phyloP scores from a whole-genome alignment of 2,329 filamentous ascomycete species.

The Fusarium redolens region DNA sequence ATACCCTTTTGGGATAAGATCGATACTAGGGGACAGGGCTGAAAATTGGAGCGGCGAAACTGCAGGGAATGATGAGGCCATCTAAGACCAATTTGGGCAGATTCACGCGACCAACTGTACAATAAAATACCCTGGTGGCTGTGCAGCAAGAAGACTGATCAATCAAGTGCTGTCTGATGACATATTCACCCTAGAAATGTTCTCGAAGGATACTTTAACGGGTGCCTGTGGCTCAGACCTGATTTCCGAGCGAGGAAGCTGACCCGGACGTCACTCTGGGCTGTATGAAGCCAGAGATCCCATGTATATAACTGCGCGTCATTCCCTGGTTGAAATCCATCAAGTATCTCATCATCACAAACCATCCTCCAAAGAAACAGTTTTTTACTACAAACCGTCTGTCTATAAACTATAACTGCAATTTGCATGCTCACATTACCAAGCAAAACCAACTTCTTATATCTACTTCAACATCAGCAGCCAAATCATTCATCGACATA shows the following conservation, averaged over 20 bases:
- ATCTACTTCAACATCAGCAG: not conserved
- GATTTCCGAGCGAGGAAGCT: not conserved
- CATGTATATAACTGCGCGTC: not conserved
- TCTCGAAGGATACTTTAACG: not conserved
- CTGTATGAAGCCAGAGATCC: not conserved
- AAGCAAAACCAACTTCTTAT: not conserved
- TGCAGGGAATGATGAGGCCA: not conserved
- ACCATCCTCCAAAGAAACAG: not conserved
- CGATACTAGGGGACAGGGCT: not conserved
- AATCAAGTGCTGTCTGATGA: not conserved
- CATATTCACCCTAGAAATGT: not conserved
- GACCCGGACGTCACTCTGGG: not conserved
- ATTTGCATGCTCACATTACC: not conserved
- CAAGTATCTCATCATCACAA: not conserved
- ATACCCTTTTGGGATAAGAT: not conserved
- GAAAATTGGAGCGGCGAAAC: not conserved
- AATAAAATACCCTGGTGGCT: not conserved
- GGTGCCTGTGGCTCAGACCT: not conserved
- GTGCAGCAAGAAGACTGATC: not conserved
- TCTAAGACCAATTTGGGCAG: not conserved
- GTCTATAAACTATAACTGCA: not conserved
- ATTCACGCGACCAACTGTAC: not conserved
- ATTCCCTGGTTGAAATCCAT: not conserved
- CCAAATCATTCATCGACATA: not conserved
- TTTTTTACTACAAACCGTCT: not conserved